These are phyloP conservation scores for Saitoella complicata DNA, from an alignment of 805 yeast genomes.

Conservation along the genomic window DNA sequence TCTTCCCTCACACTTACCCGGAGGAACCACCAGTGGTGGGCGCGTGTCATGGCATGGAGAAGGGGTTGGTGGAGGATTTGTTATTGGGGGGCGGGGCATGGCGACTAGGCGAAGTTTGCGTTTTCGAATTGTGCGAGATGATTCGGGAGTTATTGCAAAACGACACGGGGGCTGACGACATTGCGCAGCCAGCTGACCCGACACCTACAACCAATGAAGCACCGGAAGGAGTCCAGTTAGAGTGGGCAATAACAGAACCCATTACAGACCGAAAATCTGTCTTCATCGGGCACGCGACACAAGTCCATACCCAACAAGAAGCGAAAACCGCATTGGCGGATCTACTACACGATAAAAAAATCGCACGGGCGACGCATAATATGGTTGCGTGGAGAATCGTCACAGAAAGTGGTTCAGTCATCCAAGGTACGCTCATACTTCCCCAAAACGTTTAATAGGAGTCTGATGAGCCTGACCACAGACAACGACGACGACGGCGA, in stretches of 20 bases:
- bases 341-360: slow-evolving; percentile 45
- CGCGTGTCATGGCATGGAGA: not conserved
- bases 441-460: not conserved
- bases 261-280: slow-evolving; percentile 71
- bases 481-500: slow-evolving; percentile 98
- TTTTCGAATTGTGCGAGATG: slow-evolving; percentile 61
- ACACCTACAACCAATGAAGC: slow-evolving; percentile 12
- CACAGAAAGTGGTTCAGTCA: slow-evolving; percentile 27
- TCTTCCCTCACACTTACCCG: not conserved
- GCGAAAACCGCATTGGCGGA: slow-evolving; percentile 37
- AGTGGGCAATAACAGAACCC: slow-evolving; percentile 64
- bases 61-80: slow-evolving; percentile 1
- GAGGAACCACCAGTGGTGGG: not conserved
- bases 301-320: slow-evolving; percentile 49
- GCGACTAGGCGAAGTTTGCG: slow-evolving; percentile 44
- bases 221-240: slow-evolving; percentile 13
- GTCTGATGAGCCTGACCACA: too few relatives aligned
- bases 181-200: slow-evolving; percentile 15
- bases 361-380: slow-evolving; percentile 56
- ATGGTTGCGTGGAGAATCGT: slow-evolving; percentile 79
- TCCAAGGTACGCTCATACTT: slow-evolving; percentile 26
- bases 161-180: slow-evolving; percentile 26
- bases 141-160: slow-evolving; percentile 16
- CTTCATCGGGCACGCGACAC: slow-evolving; percentile 60
- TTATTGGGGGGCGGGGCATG: not conserved